Conservation (phyloP, 345 rosid genomes). For the Boechera retrofracta region DNA sequence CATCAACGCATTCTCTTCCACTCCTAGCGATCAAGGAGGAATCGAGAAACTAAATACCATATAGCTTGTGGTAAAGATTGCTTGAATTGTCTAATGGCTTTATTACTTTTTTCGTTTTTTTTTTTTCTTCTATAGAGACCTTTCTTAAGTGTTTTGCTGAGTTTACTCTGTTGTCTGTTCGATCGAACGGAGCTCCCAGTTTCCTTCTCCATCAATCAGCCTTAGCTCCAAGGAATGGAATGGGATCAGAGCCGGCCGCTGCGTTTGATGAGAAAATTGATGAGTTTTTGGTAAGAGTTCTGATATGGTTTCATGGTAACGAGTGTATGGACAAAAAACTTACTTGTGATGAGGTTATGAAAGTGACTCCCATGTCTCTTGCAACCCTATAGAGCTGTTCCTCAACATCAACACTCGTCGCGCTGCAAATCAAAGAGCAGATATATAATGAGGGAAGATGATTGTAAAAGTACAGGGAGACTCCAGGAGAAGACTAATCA, state of each 20-base stretch:
- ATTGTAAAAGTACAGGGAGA: constrained; percentile 6
- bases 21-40: constrained; percentile 30
- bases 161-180: constrained; percentile 44
- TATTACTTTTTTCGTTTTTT: constrained; percentile 12
- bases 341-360: constrained; percentile 95
- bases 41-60: constrained; percentile 33
- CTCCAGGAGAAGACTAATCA: constrained; percentile 6
- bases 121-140: neutral
- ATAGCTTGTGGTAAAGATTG: constrained; percentile 20
- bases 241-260: constrained; percentile 96
- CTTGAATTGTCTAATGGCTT: constrained; percentile 28
- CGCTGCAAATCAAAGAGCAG: constrained; percentile 55
- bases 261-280: constrained; percentile 24
- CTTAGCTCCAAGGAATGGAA: constrained; percentile 83
- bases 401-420: constrained; percentile 95
- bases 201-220: constrained; percentile 93
- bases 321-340: constrained; percentile 20
- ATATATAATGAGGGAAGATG: neutral
- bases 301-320: neutral
- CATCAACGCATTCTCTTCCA: constrained; percentile 30
- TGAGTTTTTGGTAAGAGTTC: neutral
- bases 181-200: constrained; percentile 89
- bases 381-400: constrained; percentile 93
- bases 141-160: constrained; percentile 5
- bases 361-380: constrained; percentile 78